Percentiles rank a stretch among this genome's conserved stretches.
Evolutionary conservation across 2,329 filamentous ascomycete genomes (phyloP).

Genomic region (Cercospora berteroae): DNA sequence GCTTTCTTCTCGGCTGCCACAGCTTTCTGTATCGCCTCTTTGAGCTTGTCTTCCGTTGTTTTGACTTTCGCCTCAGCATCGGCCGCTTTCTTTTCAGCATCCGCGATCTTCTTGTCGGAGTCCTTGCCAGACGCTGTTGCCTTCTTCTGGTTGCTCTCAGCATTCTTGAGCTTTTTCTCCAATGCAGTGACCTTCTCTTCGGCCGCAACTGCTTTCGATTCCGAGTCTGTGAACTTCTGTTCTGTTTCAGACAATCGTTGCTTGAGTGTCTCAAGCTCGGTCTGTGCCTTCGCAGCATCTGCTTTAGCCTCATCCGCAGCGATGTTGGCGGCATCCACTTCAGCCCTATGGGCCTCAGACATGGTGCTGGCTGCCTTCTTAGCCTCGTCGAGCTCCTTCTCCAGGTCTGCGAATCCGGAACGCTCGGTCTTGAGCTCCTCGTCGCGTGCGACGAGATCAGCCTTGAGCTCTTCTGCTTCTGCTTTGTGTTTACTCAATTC

Average conservation of each 20-base stretch:
- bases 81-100: slow-evolving; percentile 2
- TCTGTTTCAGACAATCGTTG: background rate
- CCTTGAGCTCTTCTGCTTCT: slow-evolving; percentile 29
- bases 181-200: slow-evolving; percentile 11
- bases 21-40: slow-evolving; percentile 16
- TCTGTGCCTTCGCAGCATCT: background rate
- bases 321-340: slow-evolving; percentile 1
- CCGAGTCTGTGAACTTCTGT: slow-evolving; percentile 10
- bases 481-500: slow-evolving; percentile 27
- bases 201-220: slow-evolving; percentile 14
- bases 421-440: slow-evolving; percentile 36
- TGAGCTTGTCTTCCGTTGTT: slow-evolving; percentile 14
- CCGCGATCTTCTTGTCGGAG: slow-evolving; percentile 16
- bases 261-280: background rate
- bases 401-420: slow-evolving; percentile 33
- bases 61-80: slow-evolving; percentile 9
- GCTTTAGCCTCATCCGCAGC: slow-evolving; percentile 17
- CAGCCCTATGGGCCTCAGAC: background rate
- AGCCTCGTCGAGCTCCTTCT: slow-evolving; percentile 32
- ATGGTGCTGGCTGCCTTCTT: slow-evolving; percentile 15
- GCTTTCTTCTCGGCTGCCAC: slow-evolving; percentile 8
- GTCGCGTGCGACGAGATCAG: slow-evolving; percentile 33
- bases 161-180: slow-evolving; percentile 14
- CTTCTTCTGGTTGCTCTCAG: slow-evolving; percentile 17
- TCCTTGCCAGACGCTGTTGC: slow-evolving; percentile 16